Conservation (phyloP, 306 rosid genomes). For the Pterocarpus santalinus region DNA sequence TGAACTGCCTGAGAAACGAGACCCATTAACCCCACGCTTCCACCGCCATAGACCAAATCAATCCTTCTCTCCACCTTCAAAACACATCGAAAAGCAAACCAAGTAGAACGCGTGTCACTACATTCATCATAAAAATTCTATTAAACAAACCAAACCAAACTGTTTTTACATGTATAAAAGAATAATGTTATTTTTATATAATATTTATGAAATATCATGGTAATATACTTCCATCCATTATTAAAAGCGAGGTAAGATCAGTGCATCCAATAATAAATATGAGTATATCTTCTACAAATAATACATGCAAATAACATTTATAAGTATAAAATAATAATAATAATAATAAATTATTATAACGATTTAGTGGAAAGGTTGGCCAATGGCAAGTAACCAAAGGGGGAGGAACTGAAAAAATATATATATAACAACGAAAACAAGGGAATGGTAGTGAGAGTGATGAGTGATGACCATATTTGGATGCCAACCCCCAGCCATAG, state of each 20-base stretch:
- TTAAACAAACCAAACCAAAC: not conserved
- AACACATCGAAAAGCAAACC: constrained; percentile 52
- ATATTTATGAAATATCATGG: too few relatives aligned
- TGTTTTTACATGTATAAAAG: not conserved
- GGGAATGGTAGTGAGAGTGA: constrained; percentile 1
- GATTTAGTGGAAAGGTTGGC: not conserved
- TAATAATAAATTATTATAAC: not conserved
- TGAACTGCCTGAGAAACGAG: constrained; percentile 90
- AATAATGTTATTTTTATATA: not conserved
- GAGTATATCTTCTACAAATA: too few relatives aligned
- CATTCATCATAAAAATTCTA: constrained; percentile 42
- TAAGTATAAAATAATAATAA: not conserved
- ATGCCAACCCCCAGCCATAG: constrained; percentile 20
- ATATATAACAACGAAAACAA: not conserved
- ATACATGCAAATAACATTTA: too few relatives aligned
- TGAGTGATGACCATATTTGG: constrained; percentile 18
- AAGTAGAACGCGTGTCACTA: constrained; percentile 54
- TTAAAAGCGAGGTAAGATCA: too few relatives aligned
- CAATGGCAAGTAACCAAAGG: not conserved
- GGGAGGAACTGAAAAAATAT: not conserved
- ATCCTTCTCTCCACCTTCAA: constrained; percentile 83
- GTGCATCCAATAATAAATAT: too few relatives aligned
- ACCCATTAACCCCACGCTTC: constrained; percentile 96
- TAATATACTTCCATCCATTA: too few relatives aligned
- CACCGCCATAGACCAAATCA: constrained; percentile 90